Base-by-base conservation (phyloP, 305 asterid species). In the Salvia sclarea region DNA sequence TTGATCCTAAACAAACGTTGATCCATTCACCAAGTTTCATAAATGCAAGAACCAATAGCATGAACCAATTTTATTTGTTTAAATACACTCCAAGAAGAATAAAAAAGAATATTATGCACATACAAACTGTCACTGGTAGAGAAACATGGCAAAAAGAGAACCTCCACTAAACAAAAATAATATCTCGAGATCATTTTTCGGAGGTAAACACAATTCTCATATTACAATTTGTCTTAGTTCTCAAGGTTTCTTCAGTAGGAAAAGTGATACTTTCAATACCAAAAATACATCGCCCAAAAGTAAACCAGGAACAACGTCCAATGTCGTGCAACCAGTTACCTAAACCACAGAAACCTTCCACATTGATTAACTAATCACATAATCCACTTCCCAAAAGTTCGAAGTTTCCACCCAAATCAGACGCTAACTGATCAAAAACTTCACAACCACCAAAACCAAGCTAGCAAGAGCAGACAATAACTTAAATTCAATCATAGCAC, bases 161-260 rank as follows among this genome's bases (percentile, higher is more conserved):
- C 37, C 18, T 37, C 21, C 67, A 17, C 30, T 40, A 50, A 2
- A 1, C 12, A 10, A 8, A 35, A 10, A 11, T 21, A 48, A 58
- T 16, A 30, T 6, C 16, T 4, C 30, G 45, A 47, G 33, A n/a
- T 14, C 28, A 24, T 2, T 21, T 35, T 63, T 41, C 2, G 47
- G 55, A 8, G 9, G 18, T 9, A 30, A 13, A 30, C 37, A 22
- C 16, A 57, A 5, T 21, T 40, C 31, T 54, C 16, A 33, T 2
- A 53, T 22, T 45, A 43, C n/a, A n/a, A n/a, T n/a, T n/a, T 56
- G 35, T 62, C 10, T 31, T 55, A 33, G 28, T 55, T 63, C 37
- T 41, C 37, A 0, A 5, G 17, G 16, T 17, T 12, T 35, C n/a
- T 11, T 53, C 9, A 9, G 28, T 20, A 21, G 10, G 3, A 4